Percentiles rank a stretch among this genome's conserved stretches.
These are phyloP conservation scores for Coemansia sp. DNA, from an alignment of 192 early-diverging fungal genomes.

Conservation along the genomic window DNA sequence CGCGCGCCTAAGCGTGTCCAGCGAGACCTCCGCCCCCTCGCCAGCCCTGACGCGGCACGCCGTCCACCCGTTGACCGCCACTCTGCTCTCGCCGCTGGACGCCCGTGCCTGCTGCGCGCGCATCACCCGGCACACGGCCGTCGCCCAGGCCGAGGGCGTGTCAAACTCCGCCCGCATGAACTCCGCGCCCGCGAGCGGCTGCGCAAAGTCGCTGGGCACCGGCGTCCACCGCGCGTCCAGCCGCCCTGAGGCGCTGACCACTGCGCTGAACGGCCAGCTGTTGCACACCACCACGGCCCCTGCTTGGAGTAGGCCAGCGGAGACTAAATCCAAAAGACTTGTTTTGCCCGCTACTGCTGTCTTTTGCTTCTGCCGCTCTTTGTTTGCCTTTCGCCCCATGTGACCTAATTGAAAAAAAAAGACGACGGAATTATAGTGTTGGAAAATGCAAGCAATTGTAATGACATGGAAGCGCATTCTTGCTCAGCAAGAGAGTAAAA, in stretches of 20 bases:
- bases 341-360: conserved; percentile 6
- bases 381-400: conserved; percentile 18
- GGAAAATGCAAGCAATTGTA: not conserved
- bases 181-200: conserved; percentile 23
- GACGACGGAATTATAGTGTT: not conserved
- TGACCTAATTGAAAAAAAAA: not conserved
- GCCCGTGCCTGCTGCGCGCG: conserved; percentile 33
- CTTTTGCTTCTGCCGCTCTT: conserved; percentile 1
- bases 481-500: too few species aligned
- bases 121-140: conserved; percentile 61
- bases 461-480: too few species aligned
- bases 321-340: conserved; percentile 26
- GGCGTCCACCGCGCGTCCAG: conserved; percentile 43
- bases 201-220: conserved; percentile 25
- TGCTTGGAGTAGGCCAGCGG: conserved; percentile 26
- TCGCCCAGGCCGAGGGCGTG: conserved; percentile 68
- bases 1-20: conserved; percentile 43
- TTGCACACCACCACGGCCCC: conserved; percentile 48
- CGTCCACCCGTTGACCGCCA: conserved; percentile 70
- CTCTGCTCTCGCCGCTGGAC: conserved; percentile 40
- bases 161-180: conserved; percentile 58
- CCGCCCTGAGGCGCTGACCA: conserved; percentile 31
- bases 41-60: conserved; percentile 57
- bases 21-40: conserved; percentile 23
- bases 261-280: conserved; percentile 52